phyloP scores from a whole-genome alignment of 2,329 filamentous ascomycete species.

The Alternaria ethzedia region DNA sequence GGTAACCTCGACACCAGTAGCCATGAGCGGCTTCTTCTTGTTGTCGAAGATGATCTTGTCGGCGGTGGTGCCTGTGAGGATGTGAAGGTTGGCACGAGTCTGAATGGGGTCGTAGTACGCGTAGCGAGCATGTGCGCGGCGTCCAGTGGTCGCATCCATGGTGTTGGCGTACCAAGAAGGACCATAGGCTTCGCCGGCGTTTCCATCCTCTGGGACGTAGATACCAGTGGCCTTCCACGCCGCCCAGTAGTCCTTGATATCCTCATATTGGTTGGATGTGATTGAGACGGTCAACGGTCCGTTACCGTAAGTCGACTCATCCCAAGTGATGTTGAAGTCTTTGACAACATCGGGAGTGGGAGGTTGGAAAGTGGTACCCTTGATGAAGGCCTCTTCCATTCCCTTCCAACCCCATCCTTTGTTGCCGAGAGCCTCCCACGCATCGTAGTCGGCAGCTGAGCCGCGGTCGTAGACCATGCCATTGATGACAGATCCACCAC shows the following conservation, averaged over 20 bases:
- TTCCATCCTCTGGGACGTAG: conserved; percentile 24
- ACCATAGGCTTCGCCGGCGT: conserved; percentile 31
- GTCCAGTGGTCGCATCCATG: conserved; percentile 35
- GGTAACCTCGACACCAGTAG: conserved; percentile 26
- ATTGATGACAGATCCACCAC: conserved; percentile 42
- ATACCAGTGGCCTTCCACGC: conserved; percentile 33
- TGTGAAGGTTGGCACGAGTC: conserved; percentile 32
- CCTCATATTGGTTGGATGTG: conserved; percentile 35
- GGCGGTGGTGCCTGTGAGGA: conserved; percentile 29
- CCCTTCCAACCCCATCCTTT: conserved; percentile 64
- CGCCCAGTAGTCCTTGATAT: conserved; percentile 32
- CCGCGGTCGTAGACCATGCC: conserved; percentile 48
- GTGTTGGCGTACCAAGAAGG: conserved; percentile 35
- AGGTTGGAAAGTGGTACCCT: conserved; percentile 36
- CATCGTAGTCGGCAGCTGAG: conserved; percentile 52
- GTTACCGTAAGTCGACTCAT: conserved; percentile 26
- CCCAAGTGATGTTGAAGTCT: conserved; percentile 39
- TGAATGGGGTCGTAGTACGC: conserved; percentile 40
- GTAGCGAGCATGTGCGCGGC: conserved; percentile 33
- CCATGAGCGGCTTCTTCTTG: conserved; percentile 18
- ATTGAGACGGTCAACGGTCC: conserved; percentile 37
- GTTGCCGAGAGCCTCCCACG: conserved; percentile 66
- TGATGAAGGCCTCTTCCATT: conserved; percentile 40
- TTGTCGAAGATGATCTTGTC: conserved; percentile 30
- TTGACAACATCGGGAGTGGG: conserved; percentile 25